Evolutionary conservation across 1,139 yeast species (phyloP).

Genomic region (Candida sanyaensis): DNA sequence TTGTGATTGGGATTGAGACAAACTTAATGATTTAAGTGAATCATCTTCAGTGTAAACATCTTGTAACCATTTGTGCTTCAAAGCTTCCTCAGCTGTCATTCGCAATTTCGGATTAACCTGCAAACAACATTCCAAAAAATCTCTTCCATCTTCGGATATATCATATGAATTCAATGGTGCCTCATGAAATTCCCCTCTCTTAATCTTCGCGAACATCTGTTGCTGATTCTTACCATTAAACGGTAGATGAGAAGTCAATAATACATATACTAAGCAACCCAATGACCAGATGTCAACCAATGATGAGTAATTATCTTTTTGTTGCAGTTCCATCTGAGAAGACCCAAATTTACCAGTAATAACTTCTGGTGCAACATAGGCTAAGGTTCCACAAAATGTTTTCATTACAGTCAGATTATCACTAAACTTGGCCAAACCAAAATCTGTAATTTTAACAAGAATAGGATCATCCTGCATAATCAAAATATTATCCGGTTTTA

Average conservation of each 20-base stretch:
- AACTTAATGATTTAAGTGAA: constrained; percentile 48
- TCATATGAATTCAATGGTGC: constrained; percentile 72
- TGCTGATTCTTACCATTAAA: constrained; percentile 92
- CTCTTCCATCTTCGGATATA: constrained; percentile 64
- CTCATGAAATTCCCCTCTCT: constrained; percentile 76
- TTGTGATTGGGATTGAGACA: constrained; percentile 73
- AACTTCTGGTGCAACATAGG: constrained; percentile 94
- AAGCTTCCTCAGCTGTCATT: constrained; percentile 70
- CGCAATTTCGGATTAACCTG: constrained; percentile 75
- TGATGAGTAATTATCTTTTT: constrained; percentile 60
- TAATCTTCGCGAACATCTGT: constrained; percentile 74
- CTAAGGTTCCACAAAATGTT: constrained; percentile 88
- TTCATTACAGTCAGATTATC: constrained; percentile 78
- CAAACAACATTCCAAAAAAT: constrained; percentile 66
- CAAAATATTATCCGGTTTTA: constrained; percentile 89
- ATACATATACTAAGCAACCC: constrained; percentile 85
- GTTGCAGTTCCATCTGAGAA: constrained; percentile 20
- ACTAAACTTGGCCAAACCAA: constrained; percentile 83
- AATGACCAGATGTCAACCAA: constrained; percentile 94
- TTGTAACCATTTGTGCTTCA: constrained; percentile 67
- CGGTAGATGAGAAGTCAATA: constrained; percentile 88
- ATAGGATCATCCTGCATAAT: constrained; percentile 93
- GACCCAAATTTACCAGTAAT: constrained; percentile 66
- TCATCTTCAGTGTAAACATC: constrained; percentile 31
- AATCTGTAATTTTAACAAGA: constrained; percentile 85